Base-by-base conservation (phyloP, 2,329 filamentous ascomycete genomes). In the Paramyrothecium roridum region DNA sequence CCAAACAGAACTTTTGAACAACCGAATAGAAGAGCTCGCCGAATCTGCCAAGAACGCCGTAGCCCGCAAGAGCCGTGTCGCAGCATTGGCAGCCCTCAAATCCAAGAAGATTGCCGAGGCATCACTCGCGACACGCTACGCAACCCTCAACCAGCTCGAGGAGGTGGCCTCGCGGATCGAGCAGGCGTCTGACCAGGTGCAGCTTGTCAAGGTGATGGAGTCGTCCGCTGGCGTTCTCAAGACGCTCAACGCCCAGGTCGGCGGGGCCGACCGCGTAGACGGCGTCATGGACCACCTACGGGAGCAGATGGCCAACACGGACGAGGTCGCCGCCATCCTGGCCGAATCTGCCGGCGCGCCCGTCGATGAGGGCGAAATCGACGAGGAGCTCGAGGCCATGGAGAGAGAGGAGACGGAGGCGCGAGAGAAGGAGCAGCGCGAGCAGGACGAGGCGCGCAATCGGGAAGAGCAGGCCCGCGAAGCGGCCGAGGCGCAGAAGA, bases 381-480 rank as follows among this genome's bases (percentile, higher is more conserved):
- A 97, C 62, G 89, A 93, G 57, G 93, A 97, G 75, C 80, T 98
- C 49, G 88, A 89, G 61, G 86, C 80, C 3, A 76, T 99, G 75
- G 86, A 93, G 72, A 76, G 69, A 34, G 79, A 84, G 60, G 82
- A 85, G 62, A 73, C 67, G 60, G 76, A 76, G 65, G 81, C 82
- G 66, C 79, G 84, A 55, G 75, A 78, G 56, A 74, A 75, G 56
- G 72, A 70, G 40, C 79, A 82, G 59, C 79, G 75, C 23, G 70
- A 69, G 46, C 72, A 68, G 57, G 74, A 76, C 59, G 75, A 74
- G 47, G 59, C 63, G 64, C 73, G 65, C 62, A 57, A 57, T 54
- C 66, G 78, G 64, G 76, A 75, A 50, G 69, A 65, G 53, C 73
- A 79, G 54, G 77, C 73, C 26, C 69, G 76, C 53, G 76, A 70